Base-by-base conservation (phyloP, 768 basidiomycete species). In the Mycena vulgaris region DNA sequence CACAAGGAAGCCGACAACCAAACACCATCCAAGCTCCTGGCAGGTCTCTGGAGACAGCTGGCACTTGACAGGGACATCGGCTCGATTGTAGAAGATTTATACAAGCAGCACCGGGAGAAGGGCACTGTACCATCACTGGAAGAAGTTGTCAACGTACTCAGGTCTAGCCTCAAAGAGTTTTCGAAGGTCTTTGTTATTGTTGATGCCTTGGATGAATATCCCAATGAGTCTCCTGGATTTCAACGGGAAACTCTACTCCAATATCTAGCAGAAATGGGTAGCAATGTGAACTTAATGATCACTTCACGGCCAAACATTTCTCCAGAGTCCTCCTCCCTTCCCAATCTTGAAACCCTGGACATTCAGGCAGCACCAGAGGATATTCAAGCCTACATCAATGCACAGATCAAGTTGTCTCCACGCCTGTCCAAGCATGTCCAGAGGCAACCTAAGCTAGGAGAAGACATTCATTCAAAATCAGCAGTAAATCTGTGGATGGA, bases 111-210 rank as follows among this genome's bases (percentile, higher is more conserved):
- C 51, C 10, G 19, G 19, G 28, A 53, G 11, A 39, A 58, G 39
- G n/a, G 56, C 56, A 58, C 35, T 28, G 27, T 17, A 28, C 56
- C 56, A 40, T 58, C 56, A 25, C 56, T 58, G 35, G 35, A 39
- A 27, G 56, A 58, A 42, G 35, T 58, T 27, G 37, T 42, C 39
- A 28, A 27, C 2, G 19, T 39, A 16, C 56, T 58, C 56, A 39
- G 25, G 1, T 58, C 56, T 42, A 40, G n/a, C 56, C 35, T 58
- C 14, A 27, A 25, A 17, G 23, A 58, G 19, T 53, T 58, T 28
- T 58, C 56, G 17, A 40, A 58, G 39, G 56, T 58, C 25, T 58
- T 58, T n/a, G 10, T 59, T 25, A 45, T 59, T 8, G 14, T 53
- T 31, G 51, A 53, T 53, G 51, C 51, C 27, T 13, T 53, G 17